These are phyloP conservation scores for Leishmania guyanensis DNA, from an alignment of 208 protist species.

Conservation along the genomic window DNA sequence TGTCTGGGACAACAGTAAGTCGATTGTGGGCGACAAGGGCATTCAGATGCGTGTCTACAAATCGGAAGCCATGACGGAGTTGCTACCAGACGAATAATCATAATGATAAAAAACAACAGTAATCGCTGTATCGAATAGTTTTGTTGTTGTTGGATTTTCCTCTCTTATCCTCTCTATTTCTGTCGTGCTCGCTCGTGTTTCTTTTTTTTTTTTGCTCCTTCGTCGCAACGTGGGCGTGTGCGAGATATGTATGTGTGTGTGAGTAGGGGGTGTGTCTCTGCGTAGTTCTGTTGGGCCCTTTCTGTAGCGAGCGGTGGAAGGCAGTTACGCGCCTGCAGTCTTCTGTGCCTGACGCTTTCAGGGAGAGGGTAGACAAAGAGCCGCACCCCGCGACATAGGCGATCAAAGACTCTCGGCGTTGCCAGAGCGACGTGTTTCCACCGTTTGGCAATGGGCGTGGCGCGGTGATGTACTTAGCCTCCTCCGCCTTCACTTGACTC, in stretches of 20 bases:
- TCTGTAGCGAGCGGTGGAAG: neutral
- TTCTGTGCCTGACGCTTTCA: neutral
- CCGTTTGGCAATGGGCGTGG: neutral
- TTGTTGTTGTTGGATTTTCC: neutral
- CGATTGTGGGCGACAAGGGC: conserved; percentile 48
- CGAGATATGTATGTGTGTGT: neutral
- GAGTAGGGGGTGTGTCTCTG: neutral
- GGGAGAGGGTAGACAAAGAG: neutral
- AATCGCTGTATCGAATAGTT: neutral
- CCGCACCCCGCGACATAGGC: neutral
- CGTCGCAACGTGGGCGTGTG: neutral
- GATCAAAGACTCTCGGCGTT: neutral
- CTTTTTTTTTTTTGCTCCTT: conserved; percentile 1
- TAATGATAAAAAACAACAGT: neutral
- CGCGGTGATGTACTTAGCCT: neutral
- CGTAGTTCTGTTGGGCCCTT: neutral
- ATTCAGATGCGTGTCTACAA: conserved; percentile 75
- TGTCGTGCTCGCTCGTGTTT: neutral
- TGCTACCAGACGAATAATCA: neutral
- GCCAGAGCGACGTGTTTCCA: neutral
- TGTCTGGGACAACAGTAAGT: conserved; percentile 60
- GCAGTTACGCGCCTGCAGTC: neutral
- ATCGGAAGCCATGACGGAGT: conserved; percentile 27
- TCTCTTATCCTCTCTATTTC: conserved; percentile 1
- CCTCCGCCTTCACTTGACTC: neutral